Base-by-base conservation (phyloP, 768 basidiomycete genomes). In the Vararia minispora region DNA sequence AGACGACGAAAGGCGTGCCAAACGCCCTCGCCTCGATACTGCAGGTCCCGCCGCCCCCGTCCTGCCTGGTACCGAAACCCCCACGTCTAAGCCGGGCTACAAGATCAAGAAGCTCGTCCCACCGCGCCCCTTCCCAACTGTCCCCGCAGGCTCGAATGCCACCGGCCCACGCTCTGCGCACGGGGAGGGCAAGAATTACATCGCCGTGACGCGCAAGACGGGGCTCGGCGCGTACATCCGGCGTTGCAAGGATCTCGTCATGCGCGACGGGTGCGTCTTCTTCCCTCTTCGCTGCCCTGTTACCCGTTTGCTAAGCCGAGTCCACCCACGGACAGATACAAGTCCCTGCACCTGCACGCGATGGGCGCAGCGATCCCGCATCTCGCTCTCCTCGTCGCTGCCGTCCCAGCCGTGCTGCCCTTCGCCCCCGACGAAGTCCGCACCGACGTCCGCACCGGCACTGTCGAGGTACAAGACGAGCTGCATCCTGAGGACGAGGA, bases 341-440 rank as follows among this genome's bases (percentile, higher is more conserved):
- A 80, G 45, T 76, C 72, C 4, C 57, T 92, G 23, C 73, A 78
- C 55, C 58, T 92, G 30, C 75, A 71, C 42, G 89, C 85, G 5
- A 81, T 91, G 76, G 89, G 87, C 18, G 89, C 89, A 4, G 87
- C 90, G 2, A 90, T 92, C 41, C 87, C 89, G 3, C 79, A 78
- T 49, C 72, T 88, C 17, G 59, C 82, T 21, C 74, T 75, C 33
- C 66, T 94, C 11, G 60, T 71, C 10, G 69, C 78, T 5, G 78
- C 85, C 16, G 64, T 91, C 21, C 83, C 86, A 0, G 64, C 70
- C 3, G 75, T 80, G 33, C 65, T 92, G 9, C 84, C 86, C 0
- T 85, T 73, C 50, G 48, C 72, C 1, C 55, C 59, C 26, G 70
- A 74, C 33, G 80, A 86, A 40, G 72, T 86, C 4, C 65, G 67